Evolutionary conservation across 2,329 filamentous ascomycete species (phyloP).

Genomic region (Diaporthe eres): DNA sequence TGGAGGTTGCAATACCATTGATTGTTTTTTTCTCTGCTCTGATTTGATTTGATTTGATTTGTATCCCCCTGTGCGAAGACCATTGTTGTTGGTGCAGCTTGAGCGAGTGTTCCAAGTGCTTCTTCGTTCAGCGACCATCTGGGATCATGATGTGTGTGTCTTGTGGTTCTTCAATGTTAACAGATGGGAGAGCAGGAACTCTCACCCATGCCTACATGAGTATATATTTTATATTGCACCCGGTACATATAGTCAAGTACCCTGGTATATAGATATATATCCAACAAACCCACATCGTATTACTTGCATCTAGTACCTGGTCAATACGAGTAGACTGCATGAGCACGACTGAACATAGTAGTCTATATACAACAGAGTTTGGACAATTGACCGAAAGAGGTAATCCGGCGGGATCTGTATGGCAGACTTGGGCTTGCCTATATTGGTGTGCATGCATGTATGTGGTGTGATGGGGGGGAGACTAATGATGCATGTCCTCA

Average conservation of each 20-base stretch:
- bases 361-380: background rate
- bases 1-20: conserved; percentile 28
- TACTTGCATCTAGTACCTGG: background rate
- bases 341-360: background rate
- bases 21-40: conserved; percentile 8
- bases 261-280: background rate
- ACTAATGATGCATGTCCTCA: background rate
- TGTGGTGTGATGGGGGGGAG: background rate
- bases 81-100: background rate
- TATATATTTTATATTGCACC: background rate
- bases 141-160: background rate
- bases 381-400: background rate
- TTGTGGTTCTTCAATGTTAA: background rate
- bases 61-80: background rate
- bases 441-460: background rate
- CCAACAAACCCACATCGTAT: too few species aligned
- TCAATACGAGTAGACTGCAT: too few species aligned
- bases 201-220: background rate
- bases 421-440: background rate
- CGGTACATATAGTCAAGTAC: background rate
- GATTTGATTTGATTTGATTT: background rate
- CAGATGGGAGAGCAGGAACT: conserved; percentile 11
- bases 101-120: background rate
- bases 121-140: background rate
- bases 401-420: background rate